Percentiles rank a stretch among this genome's conserved stretches.
Evolutionary conservation across 1,139 yeast species (phyloP).

Genomic region (Pichiaceae sp.): DNA sequence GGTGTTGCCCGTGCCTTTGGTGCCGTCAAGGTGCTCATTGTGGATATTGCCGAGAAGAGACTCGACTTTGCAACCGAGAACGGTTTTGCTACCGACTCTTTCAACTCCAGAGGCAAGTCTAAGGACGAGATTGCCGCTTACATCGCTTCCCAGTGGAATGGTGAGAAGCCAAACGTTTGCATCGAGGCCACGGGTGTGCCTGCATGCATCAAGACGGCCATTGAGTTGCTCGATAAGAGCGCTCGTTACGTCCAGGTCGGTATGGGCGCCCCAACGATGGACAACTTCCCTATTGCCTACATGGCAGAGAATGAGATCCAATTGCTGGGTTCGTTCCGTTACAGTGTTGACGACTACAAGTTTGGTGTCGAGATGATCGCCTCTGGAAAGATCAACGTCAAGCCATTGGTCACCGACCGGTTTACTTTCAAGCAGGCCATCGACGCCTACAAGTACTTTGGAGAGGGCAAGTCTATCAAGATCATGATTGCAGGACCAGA

Average conservation of each 20-base stretch:
- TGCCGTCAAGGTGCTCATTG: slow-evolving; percentile 58
- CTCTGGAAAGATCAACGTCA: slow-evolving; percentile 53
- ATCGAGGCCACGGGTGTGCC: slow-evolving; percentile 51
- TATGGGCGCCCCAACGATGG: slow-evolving; percentile 37
- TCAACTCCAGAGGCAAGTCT: slow-evolving; percentile 40
- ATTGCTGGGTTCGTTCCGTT: slow-evolving; percentile 74
- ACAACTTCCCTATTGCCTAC: slow-evolving; percentile 63
- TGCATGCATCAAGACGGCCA: slow-evolving; percentile 42
- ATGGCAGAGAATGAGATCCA: slow-evolving; percentile 63
- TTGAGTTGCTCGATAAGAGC: slow-evolving; percentile 34
- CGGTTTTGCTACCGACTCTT: slow-evolving; percentile 46
- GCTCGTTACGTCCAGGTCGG: slow-evolving; percentile 55
- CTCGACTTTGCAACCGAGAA: slow-evolving; percentile 48
- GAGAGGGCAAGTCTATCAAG: slow-evolving; percentile 47
- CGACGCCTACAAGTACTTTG: slow-evolving; percentile 69
- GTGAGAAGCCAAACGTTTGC: slow-evolving; percentile 40
- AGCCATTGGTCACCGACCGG: slow-evolving; percentile 68
- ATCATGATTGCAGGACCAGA: slow-evolving; percentile 50
- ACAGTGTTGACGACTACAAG: slow-evolving; percentile 70
- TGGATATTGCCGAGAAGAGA: slow-evolving; percentile 55
- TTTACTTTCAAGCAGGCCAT: slow-evolving; percentile 68
- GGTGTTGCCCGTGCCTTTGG: slow-evolving; percentile 78
- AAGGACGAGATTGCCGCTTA: slow-evolving; percentile 26
- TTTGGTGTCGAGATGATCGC: slow-evolving; percentile 63
- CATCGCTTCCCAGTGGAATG: slow-evolving; percentile 29